Evolutionary conservation across 495 filamentous ascomycete species (phyloP).

Genomic region (Lophium mytilinum): DNA sequence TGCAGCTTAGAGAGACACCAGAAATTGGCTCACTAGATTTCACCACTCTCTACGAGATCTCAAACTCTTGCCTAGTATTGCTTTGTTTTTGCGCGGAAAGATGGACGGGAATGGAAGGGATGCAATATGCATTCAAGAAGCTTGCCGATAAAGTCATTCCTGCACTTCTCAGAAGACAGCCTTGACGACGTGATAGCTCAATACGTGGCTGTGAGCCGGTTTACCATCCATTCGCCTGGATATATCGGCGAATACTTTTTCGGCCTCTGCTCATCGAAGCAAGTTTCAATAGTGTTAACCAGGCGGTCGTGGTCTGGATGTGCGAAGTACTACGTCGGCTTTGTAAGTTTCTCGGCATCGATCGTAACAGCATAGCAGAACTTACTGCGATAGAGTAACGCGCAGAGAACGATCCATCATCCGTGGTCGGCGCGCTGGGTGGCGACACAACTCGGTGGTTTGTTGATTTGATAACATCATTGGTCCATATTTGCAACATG

Average conservation of each 20-base stretch:
- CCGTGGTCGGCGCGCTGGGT: neutral
- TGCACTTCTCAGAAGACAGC: too few species aligned
- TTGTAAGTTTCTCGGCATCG: neutral
- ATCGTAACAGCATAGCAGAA: neutral
- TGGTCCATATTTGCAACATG: conserved; percentile 8
- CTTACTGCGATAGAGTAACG: conserved; percentile 8
- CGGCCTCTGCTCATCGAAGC: neutral
- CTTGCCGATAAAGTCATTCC: too few species aligned
- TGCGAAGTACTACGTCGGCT: conserved; percentile 2
- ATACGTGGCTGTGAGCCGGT: conserved; percentile 9
- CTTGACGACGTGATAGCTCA: neutral
- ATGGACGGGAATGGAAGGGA: conserved; percentile 8
- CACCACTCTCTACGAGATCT: neutral
- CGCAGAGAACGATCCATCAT: conserved; percentile 3
- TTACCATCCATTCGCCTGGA: conserved; percentile 5
- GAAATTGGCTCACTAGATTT: neutral
- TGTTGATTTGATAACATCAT: conserved; percentile 8
- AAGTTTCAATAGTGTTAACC: conserved; percentile 6
- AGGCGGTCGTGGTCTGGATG: conserved; percentile 5
- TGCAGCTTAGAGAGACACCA: neutral
- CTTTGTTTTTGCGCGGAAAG: conserved; percentile 3
- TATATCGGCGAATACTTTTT: neutral
- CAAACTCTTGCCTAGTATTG: conserved; percentile 2
- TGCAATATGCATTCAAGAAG: neutral
- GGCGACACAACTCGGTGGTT: conserved; percentile 4